Percentiles rank a stretch among this genome's conserved stretches.
Conservation (phyloP, 306 rosid species). For the Lathyrus sativus region DNA sequence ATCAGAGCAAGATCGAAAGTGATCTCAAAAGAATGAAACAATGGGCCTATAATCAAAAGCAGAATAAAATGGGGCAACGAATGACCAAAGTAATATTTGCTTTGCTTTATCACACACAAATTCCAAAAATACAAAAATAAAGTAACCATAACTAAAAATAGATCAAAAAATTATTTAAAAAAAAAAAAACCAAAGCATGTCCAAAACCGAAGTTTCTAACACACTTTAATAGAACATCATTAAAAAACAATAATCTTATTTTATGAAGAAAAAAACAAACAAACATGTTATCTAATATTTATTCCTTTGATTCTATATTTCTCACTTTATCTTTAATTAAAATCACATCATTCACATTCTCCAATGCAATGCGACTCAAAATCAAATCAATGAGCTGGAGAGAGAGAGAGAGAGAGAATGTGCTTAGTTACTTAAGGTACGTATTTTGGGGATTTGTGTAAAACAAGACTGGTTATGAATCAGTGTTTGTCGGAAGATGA, state of each 20-base stretch:
- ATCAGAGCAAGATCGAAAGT: constrained; percentile 69
- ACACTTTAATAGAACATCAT: neutral
- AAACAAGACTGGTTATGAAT: constrained; percentile 30
- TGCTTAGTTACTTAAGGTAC: neutral
- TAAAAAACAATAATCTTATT: neutral
- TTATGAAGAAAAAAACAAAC: neutral
- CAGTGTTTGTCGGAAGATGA: constrained; percentile 49
- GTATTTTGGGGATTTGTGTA: constrained; percentile 39
- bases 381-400: constrained; percentile 37
- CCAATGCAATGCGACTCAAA: constrained; percentile 30
- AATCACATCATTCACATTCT: constrained; percentile 46
- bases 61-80: constrained; percentile 49
- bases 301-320: neutral
- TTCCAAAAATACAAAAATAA: constrained; percentile 1
- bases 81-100: constrained; percentile 42
- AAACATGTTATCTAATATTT: neutral
- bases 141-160: too few relatives aligned
- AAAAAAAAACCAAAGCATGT: neutral
- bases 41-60: constrained; percentile 51
- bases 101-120: constrained; percentile 52
- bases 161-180: constrained; percentile 7
- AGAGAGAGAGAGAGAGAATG: constrained; percentile 34
- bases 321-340: constrained; percentile 44
- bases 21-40: constrained; percentile 37
- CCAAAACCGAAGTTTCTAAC: neutral